Percentiles rank a stretch among this genome's conserved stretches.
These are phyloP conservation scores for Exophiala sp. DNA, from an alignment of 2,329 filamentous ascomycete genomes.

Conservation along the genomic window DNA sequence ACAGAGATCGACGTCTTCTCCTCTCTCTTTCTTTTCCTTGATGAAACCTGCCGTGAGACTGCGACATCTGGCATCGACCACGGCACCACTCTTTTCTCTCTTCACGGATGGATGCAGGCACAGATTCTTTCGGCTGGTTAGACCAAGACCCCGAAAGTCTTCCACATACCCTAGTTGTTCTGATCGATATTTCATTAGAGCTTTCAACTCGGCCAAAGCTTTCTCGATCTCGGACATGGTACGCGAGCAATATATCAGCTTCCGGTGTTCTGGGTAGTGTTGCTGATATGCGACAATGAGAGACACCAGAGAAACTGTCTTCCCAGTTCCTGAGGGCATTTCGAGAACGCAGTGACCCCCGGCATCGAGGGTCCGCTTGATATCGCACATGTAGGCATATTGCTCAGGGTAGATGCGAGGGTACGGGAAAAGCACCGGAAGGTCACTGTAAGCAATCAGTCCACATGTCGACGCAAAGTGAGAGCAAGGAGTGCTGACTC, in stretches of 20 bases:
- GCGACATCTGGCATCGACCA: slow-evolving; percentile 94
- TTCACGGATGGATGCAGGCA: slow-evolving; percentile 96
- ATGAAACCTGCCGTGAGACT: slow-evolving; percentile 95
- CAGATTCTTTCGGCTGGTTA: slow-evolving; percentile 95
- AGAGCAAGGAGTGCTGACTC: slow-evolving; percentile 49
- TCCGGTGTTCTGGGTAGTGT: slow-evolving; percentile 85
- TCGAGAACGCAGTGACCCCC: slow-evolving; percentile 94
- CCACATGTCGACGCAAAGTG: slow-evolving; percentile 6
- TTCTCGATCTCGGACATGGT: slow-evolving; percentile 99
- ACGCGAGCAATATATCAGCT: slow-evolving; percentile 97
- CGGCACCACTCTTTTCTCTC: slow-evolving; percentile 86
- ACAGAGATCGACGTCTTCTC: slow-evolving; percentile 90
- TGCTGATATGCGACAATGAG: slow-evolving; percentile 97
- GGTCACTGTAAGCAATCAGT: slow-evolving; percentile 49
- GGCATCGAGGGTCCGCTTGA: slow-evolving; percentile 85
- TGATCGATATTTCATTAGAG: slow-evolving; percentile 89
- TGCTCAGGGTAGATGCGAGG: slow-evolving; percentile 71
- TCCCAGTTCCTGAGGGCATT: slow-evolving; percentile 98
- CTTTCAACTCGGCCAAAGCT: slow-evolving; percentile 84
- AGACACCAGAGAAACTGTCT: slow-evolving; percentile 91
- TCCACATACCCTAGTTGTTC: slow-evolving; percentile 86
- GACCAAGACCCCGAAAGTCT: slow-evolving; percentile 84
- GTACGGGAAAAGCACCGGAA: slow-evolving; percentile 71
- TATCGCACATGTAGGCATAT: slow-evolving; percentile 79
- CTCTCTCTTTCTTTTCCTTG: slow-evolving; percentile 93